Conservation (phyloP, 805 yeast species). For the Metschnikowia aberdeeniae region DNA sequence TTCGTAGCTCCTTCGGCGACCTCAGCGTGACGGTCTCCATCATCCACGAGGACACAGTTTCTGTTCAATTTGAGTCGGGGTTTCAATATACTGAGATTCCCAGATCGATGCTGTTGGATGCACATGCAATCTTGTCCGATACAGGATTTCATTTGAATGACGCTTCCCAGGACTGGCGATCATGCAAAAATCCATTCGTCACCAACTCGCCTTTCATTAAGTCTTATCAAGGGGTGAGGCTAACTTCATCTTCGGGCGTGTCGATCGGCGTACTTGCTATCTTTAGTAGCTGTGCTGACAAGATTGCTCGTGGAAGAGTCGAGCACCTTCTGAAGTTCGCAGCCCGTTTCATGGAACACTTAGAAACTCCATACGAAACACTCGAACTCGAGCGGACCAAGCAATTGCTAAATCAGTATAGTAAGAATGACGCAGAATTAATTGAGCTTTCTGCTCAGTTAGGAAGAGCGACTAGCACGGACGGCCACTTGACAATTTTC, state of each 20-base stretch:
- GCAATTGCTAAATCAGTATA: constrained; percentile 6
- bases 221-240: constrained; percentile 66
- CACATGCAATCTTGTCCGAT: constrained; percentile 60
- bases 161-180: constrained; percentile 70
- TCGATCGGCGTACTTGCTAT: constrained; percentile 57
- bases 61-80: constrained; percentile 47
- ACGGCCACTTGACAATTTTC: constrained; percentile 40
- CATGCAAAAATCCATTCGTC: constrained; percentile 58
- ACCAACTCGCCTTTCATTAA: constrained; percentile 54
- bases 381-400: constrained; percentile 8
- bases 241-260: constrained; percentile 36
- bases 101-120: constrained; percentile 58
- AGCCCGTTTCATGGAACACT: constrained; percentile 37
- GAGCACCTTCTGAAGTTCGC: constrained; percentile 35
- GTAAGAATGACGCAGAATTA: constrained; percentile 21
- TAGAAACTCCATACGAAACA: constrained; percentile 31
- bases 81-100: constrained; percentile 49
- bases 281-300: constrained; percentile 47
- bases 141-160: constrained; percentile 54
- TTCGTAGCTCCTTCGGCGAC: constrained; percentile 41
- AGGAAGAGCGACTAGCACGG: constrained; percentile 57
- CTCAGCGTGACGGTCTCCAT: constrained; percentile 58
- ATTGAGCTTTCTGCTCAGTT: constrained; percentile 33
- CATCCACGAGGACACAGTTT: constrained; percentile 45
- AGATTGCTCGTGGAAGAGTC: constrained; percentile 33